These are phyloP conservation scores for Polymyxa betae DNA, from an alignment of 208 protist species.

Conservation along the genomic window DNA sequence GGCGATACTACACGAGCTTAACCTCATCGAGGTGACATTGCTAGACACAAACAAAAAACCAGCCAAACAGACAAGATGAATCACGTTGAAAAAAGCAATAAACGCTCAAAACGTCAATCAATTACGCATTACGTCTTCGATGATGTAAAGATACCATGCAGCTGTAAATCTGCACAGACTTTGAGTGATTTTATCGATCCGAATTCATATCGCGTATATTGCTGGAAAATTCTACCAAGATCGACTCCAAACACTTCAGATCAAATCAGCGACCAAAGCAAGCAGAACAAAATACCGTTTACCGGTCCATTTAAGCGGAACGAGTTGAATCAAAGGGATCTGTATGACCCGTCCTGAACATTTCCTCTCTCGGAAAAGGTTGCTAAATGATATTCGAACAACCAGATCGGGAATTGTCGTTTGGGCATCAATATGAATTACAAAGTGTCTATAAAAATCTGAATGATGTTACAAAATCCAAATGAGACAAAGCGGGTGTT, in stretches of 20 bases:
- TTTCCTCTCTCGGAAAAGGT: conserved; percentile 44
- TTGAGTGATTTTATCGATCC: background rate
- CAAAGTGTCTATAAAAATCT: background rate
- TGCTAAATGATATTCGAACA: conserved; percentile 36
- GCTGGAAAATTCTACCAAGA: background rate
- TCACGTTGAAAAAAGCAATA: no score
- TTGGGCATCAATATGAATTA: background rate
- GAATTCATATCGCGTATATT: background rate
- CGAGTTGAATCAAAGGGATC: conserved; percentile 1
- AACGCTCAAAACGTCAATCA: no score
- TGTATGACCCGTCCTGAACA: conserved; percentile 18
- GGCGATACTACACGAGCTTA: conserved; percentile 30
- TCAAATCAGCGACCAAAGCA: background rate
- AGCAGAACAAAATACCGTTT: background rate
- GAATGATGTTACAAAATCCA: no score
- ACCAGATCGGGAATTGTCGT: background rate
- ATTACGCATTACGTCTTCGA: conserved; percentile 31
- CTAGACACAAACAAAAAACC: no score
- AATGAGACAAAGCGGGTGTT: no score
- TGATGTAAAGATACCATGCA: conserved; percentile 23
- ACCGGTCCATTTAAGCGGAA: conserved; percentile 6
- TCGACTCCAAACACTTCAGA: background rate
- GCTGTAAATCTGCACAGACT: conserved; percentile 2
- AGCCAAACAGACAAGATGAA: no score
- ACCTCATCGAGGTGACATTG: no score